phyloP scores from a whole-genome alignment of 108 stramenopile species.

The Epipyxis sp. region DNA sequence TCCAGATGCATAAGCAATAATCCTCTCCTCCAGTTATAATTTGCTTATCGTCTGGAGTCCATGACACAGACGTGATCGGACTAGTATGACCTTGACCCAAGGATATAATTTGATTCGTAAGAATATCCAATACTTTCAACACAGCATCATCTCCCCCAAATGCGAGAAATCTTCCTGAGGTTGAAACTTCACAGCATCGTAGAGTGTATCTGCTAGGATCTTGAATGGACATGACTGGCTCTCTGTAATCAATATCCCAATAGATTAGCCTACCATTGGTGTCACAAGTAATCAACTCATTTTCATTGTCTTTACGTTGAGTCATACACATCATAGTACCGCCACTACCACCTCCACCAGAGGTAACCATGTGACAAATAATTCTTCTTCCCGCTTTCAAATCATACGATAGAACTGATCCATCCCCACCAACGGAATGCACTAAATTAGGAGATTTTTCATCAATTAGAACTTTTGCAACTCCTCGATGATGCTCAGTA shows the following conservation, averaged over 20 bases:
- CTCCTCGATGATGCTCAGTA: conserved; percentile 47
- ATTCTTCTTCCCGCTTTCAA: conserved; percentile 47
- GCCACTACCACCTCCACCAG: no score
- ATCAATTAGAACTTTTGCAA: conserved; percentile 43
- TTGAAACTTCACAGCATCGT: conserved; percentile 43
- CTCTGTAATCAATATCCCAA: conserved; percentile 57
- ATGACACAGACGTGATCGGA: conserved; percentile 34
- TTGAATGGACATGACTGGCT: conserved; percentile 36
- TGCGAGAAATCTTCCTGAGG: conserved; percentile 53
- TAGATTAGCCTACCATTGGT: conserved; percentile 48
- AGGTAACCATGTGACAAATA: conserved; percentile 33
- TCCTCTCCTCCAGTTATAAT: conserved; percentile 55
- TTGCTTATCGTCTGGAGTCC: conserved; percentile 57
- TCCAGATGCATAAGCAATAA: conserved; percentile 53
- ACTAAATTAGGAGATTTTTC: conserved; percentile 40
- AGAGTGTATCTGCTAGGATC: neutral
- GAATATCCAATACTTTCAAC: conserved; percentile 44
- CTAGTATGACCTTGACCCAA: conserved; percentile 48
- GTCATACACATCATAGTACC: conserved; percentile 40
- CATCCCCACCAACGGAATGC: conserved; percentile 47
- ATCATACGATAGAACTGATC: conserved; percentile 54
- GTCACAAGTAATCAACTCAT: conserved; percentile 53
- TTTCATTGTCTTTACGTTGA: conserved; percentile 52
- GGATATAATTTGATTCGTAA: conserved; percentile 30
- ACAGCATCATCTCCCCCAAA: conserved; percentile 46